Conservation (phyloP, 805 yeast genomes). For the Cyberlindnera mycetangii region DNA sequence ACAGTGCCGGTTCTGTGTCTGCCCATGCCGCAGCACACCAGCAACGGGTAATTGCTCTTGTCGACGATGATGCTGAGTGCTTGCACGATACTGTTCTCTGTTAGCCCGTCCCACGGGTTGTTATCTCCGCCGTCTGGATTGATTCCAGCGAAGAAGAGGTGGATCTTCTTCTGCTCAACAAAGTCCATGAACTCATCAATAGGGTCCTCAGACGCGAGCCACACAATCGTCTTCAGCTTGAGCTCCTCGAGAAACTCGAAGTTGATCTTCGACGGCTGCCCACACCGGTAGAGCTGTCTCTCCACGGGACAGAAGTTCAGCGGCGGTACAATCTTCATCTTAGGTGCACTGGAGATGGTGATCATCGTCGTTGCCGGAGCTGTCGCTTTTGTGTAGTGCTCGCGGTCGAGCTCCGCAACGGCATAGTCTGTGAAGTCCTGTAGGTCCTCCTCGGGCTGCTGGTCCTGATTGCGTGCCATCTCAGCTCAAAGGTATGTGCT, state of each 20-base stretch:
- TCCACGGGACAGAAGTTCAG: slow-evolving; percentile 95
- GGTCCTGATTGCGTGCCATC: slow-evolving; percentile 9
- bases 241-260: slow-evolving; percentile 79
- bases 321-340: slow-evolving; percentile 81
- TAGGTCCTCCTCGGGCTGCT: slow-evolving; percentile 8
- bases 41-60: slow-evolving; percentile 72
- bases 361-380: slow-evolving; percentile 9
- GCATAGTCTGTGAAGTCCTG: slow-evolving; percentile 12
- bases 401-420: slow-evolving; percentile 11
- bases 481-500: too few species aligned
- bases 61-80: slow-evolving; percentile 77
- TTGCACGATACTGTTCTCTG: slow-evolving; percentile 73
- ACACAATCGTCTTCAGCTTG: slow-evolving; percentile 73
- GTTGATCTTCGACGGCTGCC: slow-evolving; percentile 93
- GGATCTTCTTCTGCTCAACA: slow-evolving; percentile 68
- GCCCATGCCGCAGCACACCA: slow-evolving; percentile 98
- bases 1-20: slow-evolving; percentile 97
- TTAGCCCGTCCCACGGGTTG: slow-evolving; percentile 95
- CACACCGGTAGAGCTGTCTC: slow-evolving; percentile 78
- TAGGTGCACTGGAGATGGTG: slow-evolving; percentile 36
- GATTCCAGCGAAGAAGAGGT: slow-evolving; percentile 78
- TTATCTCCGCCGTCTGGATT: slow-evolving; percentile 72
- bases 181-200: slow-evolving; percentile 82
- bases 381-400: slow-evolving; percentile 14
- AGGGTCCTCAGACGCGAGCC: slow-evolving; percentile 97